Evolutionary conservation across 2,329 filamentous ascomycete species (phyloP).

Genomic region (Fonsecaea multimorphosa): DNA sequence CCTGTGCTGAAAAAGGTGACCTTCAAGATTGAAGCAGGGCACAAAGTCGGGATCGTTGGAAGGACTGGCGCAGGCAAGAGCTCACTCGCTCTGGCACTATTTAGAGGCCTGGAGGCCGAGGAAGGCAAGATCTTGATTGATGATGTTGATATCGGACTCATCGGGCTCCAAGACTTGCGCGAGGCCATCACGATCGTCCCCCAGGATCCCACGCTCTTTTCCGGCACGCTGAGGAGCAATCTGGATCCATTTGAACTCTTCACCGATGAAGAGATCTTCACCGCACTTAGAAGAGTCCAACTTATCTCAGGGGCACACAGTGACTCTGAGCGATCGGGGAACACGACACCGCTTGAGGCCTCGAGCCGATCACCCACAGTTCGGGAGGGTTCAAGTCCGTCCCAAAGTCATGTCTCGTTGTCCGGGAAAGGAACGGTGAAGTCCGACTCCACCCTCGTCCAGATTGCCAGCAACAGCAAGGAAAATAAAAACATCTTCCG

Average conservation of each 20-base stretch:
- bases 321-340: conserved; percentile 45
- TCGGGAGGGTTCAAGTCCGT: conserved; percentile 24
- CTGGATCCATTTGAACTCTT: conserved; percentile 90
- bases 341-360: conserved; percentile 44
- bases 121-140: conserved; percentile 89
- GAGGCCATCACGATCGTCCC: conserved; percentile 97
- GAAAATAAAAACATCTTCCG: conserved; percentile 93
- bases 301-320: conserved; percentile 67
- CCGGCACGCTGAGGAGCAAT: conserved; percentile 60
- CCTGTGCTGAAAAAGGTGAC: conserved; percentile 82
- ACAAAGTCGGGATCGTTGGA: conserved; percentile 96
- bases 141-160: conserved; percentile 83
- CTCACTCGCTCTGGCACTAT: conserved; percentile 88
- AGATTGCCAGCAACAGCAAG: conserved; percentile 43
- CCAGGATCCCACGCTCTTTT: conserved; percentile 69
- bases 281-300: conserved; percentile 83
- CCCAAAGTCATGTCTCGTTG: conserved; percentile 37
- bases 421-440: conserved; percentile 36
- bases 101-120: conserved; percentile 91
- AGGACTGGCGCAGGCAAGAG: conserved; percentile 96
- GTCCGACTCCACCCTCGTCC: conserved; percentile 35
- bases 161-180: conserved; percentile 90
- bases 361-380: conserved; percentile 42
- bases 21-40: conserved; percentile 82
- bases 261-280: conserved; percentile 88